Evolutionary conservation across 202 grass and related monocot species (phyloP).

Genomic region (Zizania palustris): DNA sequence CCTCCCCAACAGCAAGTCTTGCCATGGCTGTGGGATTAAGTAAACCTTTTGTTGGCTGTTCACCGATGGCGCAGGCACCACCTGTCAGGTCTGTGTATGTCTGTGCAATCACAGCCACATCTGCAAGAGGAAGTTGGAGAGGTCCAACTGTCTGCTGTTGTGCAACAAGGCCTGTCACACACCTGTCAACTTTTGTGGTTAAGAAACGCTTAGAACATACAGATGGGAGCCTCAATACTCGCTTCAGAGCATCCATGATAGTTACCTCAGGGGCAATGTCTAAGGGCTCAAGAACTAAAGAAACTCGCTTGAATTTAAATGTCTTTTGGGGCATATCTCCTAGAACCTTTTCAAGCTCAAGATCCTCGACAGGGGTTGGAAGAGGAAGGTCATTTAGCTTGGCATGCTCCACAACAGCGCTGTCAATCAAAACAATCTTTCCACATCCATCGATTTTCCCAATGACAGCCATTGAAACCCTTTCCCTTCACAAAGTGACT

Average conservation of each 20-base stretch:
- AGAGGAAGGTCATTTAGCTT: constrained; percentile 55
- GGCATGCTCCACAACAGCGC: constrained; percentile 59
- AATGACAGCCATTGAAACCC: constrained; percentile 84
- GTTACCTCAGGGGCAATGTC: constrained; percentile 72
- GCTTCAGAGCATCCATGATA: constrained; percentile 70
- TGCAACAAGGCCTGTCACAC: constrained; percentile 93
- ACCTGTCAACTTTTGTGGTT: constrained; percentile 94
- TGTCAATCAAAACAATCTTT: constrained; percentile 82
- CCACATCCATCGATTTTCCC: constrained; percentile 79
- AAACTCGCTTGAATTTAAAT: constrained; percentile 66
- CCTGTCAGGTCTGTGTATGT: constrained; percentile 78
- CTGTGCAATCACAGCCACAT: constrained; percentile 91
- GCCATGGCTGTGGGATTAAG: constrained; percentile 87
- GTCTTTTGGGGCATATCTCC: constrained; percentile 93
- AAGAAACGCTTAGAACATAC: constrained; percentile 93
- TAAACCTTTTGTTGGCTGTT: constrained; percentile 85
- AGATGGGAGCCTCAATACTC: constrained; percentile 73
- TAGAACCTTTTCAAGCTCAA: constrained; percentile 90
- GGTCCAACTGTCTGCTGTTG: constrained; percentile 89
- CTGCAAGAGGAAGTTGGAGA: constrained; percentile 85
- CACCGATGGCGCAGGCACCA: constrained; percentile 84
- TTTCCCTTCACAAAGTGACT: constrained; percentile 81
- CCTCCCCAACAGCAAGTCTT: constrained; percentile 81
- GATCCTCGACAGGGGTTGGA: constrained; percentile 67
- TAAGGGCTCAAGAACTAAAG: constrained; percentile 53